Percentiles rank a stretch among this genome's conserved stretches.
Conservation (phyloP, 345 rosid species). For the Moricandia moricandioides region DNA sequence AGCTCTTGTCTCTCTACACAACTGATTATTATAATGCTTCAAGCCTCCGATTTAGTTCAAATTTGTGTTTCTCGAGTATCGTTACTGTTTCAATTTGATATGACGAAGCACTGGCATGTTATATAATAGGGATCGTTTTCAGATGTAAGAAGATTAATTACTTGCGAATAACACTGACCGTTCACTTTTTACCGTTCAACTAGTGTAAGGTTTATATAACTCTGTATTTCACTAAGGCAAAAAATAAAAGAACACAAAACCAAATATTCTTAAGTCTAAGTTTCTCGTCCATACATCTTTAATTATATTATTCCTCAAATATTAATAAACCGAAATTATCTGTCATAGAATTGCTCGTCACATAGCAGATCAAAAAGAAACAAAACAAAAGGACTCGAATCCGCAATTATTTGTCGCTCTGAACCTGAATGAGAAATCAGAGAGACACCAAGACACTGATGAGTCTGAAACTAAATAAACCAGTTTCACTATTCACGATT, state of each 20-base stretch:
- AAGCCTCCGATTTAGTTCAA: too few relatives aligned
- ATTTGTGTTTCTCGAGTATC: too few relatives aligned
- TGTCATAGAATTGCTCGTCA: neutral
- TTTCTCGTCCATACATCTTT: conserved; percentile 9
- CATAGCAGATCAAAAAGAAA: neutral
- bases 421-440: conserved; percentile 23
- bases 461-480: neutral
- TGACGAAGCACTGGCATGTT: conserved; percentile 1
- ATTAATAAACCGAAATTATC: neutral
- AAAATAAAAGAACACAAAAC: neutral
- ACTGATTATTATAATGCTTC: conserved; percentile 24
- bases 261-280: neutral
- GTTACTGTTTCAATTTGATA: conserved; percentile 9
- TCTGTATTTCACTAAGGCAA: neutral
- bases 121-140: neutral
- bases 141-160: neutral
- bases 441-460: neutral
- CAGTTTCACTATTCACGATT: conserved; percentile 8
- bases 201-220: neutral
- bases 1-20: conserved; percentile 28
- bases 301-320: conserved; percentile 9
- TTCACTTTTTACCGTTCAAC: neutral
- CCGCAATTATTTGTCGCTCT: conserved; percentile 10
- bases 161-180: neutral
- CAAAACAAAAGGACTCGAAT: neutral